A percentile compares a stretch with the other conserved stretches of the same genome.
Conservation (phyloP, 805 yeast species). For the Kluyveromyces starmeri region DNA sequence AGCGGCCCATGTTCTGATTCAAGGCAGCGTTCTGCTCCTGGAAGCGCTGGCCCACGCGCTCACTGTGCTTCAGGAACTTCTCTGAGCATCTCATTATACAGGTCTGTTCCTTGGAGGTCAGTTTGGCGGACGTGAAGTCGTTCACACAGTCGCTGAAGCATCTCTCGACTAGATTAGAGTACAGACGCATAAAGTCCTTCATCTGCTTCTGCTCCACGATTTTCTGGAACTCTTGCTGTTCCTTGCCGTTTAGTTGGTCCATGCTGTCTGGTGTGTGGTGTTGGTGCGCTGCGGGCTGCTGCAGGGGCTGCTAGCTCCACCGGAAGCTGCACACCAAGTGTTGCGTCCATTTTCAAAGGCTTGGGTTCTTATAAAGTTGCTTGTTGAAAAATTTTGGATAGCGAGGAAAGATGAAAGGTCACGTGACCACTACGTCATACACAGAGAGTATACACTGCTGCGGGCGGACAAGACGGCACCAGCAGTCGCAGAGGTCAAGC, state of each 20-base stretch:
- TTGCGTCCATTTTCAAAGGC: no score
- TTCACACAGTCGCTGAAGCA: slow-evolving; percentile 97
- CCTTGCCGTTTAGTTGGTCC: slow-evolving; percentile 93
- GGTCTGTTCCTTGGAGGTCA: slow-evolving; percentile 74
- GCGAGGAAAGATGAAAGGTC: no score
- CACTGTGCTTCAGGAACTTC: slow-evolving; percentile 95
- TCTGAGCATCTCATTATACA: slow-evolving; percentile 92
- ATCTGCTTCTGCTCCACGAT: slow-evolving; percentile 95
- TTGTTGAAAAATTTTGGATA: no score
- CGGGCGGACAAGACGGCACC: no score
- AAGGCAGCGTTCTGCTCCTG: slow-evolving; percentile 88
- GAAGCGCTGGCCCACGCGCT: slow-evolving; percentile 97
- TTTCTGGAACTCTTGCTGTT: slow-evolving; percentile 94
- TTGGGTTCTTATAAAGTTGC: no score
- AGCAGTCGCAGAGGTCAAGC: no score
- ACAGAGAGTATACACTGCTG: no score
- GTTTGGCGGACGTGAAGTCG: slow-evolving; percentile 88
- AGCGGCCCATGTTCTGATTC: slow-evolving; percentile 57
- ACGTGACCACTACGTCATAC: no score
- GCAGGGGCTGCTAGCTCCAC: no score
- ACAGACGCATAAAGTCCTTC: slow-evolving; percentile 96
- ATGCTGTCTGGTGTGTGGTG: slow-evolving; percentile 32
- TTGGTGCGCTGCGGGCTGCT: not conserved
- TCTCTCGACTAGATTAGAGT: slow-evolving; percentile 91
- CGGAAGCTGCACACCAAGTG: no score